Evolutionary conservation across 2,329 filamentous ascomycete genomes (phyloP).

Genomic region (Talaromyces sp.): DNA sequence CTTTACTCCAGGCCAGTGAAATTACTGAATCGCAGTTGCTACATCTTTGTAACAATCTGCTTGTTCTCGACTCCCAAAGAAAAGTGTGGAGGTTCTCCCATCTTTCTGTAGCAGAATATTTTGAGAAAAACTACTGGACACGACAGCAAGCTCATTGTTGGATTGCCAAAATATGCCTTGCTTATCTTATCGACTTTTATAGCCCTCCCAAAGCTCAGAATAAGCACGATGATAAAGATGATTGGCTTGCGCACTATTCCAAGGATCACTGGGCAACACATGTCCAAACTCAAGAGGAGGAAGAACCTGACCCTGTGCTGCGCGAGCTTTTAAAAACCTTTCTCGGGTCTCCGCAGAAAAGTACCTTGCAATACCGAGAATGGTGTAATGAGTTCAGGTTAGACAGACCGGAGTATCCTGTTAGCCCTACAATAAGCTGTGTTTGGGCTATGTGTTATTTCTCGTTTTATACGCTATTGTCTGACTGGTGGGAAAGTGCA

Average conservation of each 20-base stretch:
- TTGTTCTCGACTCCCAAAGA: constrained; percentile 16
- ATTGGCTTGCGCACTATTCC: neutral
- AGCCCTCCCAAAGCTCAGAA: neutral
- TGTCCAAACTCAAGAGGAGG: neutral
- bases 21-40: constrained; percentile 9
- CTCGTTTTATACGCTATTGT: neutral
- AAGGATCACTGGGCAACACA: neutral
- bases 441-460: neutral
- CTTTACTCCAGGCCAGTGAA: neutral
- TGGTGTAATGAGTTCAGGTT: neutral
- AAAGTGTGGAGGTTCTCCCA: constrained; percentile 18
- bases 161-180: constrained; percentile 1
- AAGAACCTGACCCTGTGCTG: neutral
- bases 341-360: neutral
- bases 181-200: neutral
- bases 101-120: constrained; percentile 23
- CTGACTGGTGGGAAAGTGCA: neutral
- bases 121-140: constrained; percentile 15
- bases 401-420: too few species aligned
- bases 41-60: constrained; percentile 20
- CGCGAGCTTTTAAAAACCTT: neutral
- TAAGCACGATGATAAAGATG: neutral
- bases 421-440: too few species aligned
- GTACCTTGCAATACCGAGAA: neutral
- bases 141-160: neutral